Percentiles rank a stretch among this genome's conserved stretches.
Conservation (phyloP, 2,329 filamentous ascomycete species). For the Xylariales sp. region DNA sequence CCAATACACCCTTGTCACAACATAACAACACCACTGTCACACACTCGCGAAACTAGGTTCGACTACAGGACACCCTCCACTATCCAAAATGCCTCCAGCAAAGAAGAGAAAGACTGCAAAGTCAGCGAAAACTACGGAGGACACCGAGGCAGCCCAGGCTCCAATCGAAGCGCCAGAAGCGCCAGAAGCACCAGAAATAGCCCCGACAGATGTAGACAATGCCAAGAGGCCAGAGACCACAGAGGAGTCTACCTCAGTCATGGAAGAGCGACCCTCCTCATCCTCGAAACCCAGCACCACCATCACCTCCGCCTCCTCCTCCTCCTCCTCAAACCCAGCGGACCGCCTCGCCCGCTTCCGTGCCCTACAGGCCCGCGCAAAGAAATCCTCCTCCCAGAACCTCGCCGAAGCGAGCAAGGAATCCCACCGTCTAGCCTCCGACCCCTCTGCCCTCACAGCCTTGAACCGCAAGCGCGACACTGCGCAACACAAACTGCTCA, state of each 20-base stretch:
- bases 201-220: slow-evolving; percentile 16
- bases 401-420: slow-evolving; percentile 80
- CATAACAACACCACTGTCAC: no score
- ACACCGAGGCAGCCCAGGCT: slow-evolving; percentile 15
- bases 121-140: slow-evolving; percentile 17
- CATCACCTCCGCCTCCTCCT: no score
- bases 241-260: background rate
- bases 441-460: slow-evolving; percentile 70
- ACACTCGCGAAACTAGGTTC: no score
- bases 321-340: no score
- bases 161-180: slow-evolving; percentile 9
- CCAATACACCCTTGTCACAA: no score
- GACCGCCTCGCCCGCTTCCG: slow-evolving; percentile 81
- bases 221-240: slow-evolving; percentile 10
- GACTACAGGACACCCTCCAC: no score
- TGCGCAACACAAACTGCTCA: slow-evolving; percentile 87
- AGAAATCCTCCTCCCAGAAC: slow-evolving; percentile 68
- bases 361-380: slow-evolving; percentile 75
- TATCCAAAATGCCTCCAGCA: slow-evolving; percentile 34
- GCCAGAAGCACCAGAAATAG: slow-evolving; percentile 9
- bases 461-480: slow-evolving; percentile 83
- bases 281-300: no score
- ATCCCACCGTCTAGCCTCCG: slow-evolving; percentile 71
- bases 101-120: slow-evolving; percentile 39
- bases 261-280: no score